Base-by-base conservation (phyloP, 2,329 filamentous ascomycete species). In the Aureobasidium sp. region DNA sequence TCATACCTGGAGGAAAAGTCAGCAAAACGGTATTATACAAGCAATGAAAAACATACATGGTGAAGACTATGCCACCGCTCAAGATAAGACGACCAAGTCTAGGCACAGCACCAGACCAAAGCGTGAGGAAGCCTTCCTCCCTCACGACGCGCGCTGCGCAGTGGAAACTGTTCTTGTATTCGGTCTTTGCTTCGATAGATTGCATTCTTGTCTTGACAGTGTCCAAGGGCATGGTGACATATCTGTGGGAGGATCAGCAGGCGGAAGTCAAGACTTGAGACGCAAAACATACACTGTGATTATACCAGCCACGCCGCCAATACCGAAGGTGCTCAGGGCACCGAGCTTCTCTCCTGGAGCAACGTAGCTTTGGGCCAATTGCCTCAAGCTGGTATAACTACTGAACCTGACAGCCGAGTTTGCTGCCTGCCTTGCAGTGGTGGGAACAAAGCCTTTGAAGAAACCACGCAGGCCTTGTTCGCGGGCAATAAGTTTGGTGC, bases 121-220 rank as follows among this genome's bases (percentile, higher is more conserved):
- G 89, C 0, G 92, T 96, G 44, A 93, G 73, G 13, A 97, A 61
- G 2, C 94, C 93, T 76, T 99, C 94, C 59, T 97, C 86, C 75
- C 86, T 89, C 74, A 94, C 88, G 66, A 99, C 96, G 69, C 87
- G 81, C 13, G 83, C 81, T 0, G 89, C 92, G 74, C 94, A 99
- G 52, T 86, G 83, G 66, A 96, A 83, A 68, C 88, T 94, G 76
- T 96, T 97, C 72, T 89, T 91, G 72, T 99, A 99, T 64, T 87
- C 77, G 47, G 77, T 79, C 65, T 83, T 84, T 37, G 93, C 90
- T 74, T 97, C 91, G 64, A 97, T 87, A 67, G 91, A 96, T 82
- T 99, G 94, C 94, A 99, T 99, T 65, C 83, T 78, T 54, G 94
- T 99, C 83, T 99, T 99, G 73, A 99, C 83, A 0, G 93, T 97